These are phyloP conservation scores for Albophoma yamanashiensis DNA, from an alignment of 2,329 filamentous ascomycete genomes.

Conservation along the genomic window DNA sequence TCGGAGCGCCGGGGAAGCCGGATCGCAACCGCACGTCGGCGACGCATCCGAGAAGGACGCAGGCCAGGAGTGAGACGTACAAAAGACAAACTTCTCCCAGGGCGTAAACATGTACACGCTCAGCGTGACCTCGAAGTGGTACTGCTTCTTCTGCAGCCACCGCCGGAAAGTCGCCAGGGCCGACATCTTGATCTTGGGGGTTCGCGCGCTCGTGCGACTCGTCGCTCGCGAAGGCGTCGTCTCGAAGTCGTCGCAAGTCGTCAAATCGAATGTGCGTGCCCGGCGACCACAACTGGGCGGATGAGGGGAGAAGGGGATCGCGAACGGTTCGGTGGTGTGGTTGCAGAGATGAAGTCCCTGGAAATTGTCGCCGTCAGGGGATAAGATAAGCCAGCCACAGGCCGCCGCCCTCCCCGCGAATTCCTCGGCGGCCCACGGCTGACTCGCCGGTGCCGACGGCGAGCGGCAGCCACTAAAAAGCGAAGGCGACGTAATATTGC, in stretches of 20 bases:
- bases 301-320: neutral
- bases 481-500: neutral
- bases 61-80: constrained; percentile 63
- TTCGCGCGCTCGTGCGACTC: neutral
- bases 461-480: neutral
- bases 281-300: neutral
- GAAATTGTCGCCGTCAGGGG: neutral
- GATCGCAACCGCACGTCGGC: constrained; percentile 62
- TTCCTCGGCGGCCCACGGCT: neutral
- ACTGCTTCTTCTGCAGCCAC: constrained; percentile 91
- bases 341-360: neutral
- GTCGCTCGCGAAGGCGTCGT: neutral
- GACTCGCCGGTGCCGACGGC: neutral
- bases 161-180: constrained; percentile 49
- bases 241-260: neutral
- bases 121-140: constrained; percentile 97
- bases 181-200: constrained; percentile 17
- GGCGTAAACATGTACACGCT: constrained; percentile 95
- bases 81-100: constrained; percentile 94
- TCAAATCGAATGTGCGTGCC: neutral
- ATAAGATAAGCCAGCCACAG: neutral
- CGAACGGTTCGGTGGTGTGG: neutral
- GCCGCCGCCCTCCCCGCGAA: neutral
- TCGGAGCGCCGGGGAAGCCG: neutral
- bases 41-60: constrained; percentile 54